Percentiles rank a stretch among this genome's conserved stretches.
Evolutionary conservation across 2,329 filamentous ascomycete genomes (phyloP).

Genomic region (Macrophomina tecta): DNA sequence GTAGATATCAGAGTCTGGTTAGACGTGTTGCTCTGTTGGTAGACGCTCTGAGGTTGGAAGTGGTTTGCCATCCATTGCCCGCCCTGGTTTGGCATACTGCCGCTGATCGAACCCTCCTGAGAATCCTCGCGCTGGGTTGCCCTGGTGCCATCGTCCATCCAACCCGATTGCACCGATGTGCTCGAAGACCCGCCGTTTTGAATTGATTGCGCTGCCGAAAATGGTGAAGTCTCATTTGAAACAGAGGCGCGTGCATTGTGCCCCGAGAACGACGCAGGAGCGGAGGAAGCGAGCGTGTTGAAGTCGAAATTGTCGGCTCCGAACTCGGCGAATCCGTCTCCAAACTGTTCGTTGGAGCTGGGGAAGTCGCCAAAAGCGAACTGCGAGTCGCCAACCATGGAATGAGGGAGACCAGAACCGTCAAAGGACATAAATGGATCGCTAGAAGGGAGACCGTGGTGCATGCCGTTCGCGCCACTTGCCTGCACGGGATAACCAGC

Average conservation of each 20-base stretch:
- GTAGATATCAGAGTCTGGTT: slow-evolving; percentile 43
- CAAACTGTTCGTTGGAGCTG: slow-evolving; percentile 35
- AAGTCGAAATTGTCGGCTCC: slow-evolving; percentile 35
- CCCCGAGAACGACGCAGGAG: slow-evolving; percentile 35
- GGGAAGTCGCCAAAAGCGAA: slow-evolving; percentile 32
- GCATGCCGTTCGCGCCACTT: slow-evolving; percentile 34
- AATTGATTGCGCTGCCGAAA: slow-evolving; percentile 41
- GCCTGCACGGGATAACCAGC: slow-evolving; percentile 40
- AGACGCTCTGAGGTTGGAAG: slow-evolving; percentile 40
- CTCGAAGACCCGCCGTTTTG: slow-evolving; percentile 41
- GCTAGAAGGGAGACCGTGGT: slow-evolving; percentile 30
- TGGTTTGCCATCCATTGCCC: slow-evolving; percentile 31
- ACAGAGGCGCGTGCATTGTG: slow-evolving; percentile 40
- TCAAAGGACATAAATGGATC: slow-evolving; percentile 38
- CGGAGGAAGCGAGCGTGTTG: slow-evolving; percentile 35
- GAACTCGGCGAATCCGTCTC: slow-evolving; percentile 39
- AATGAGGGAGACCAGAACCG: slow-evolving; percentile 32
- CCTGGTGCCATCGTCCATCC: slow-evolving; percentile 40
- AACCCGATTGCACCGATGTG: slow-evolving; percentile 44
- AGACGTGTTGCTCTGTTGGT: slow-evolving; percentile 45
- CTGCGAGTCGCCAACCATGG: slow-evolving; percentile 35
- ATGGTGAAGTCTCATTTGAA: slow-evolving; percentile 44
- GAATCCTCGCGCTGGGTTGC: slow-evolving; percentile 37
- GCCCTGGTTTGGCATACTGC: slow-evolving; percentile 8
- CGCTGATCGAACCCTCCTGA: slow-evolving; percentile 18